Base-by-base conservation (phyloP, 1,284 basidiomycete genomes). In the Ganoderma leucocontextum region DNA sequence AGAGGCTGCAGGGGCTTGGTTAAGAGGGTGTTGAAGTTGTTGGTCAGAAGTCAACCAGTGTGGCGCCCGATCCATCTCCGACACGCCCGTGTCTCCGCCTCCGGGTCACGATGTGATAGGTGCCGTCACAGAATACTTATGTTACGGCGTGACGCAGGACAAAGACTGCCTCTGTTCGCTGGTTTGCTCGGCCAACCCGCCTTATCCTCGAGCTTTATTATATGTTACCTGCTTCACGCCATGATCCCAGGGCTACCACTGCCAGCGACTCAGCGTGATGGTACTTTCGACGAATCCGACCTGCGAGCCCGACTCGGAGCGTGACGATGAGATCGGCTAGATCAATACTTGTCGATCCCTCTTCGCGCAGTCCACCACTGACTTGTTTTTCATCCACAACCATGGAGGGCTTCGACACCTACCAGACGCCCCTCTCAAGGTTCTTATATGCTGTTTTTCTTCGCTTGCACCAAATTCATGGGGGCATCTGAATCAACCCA, bases 361-460 rank as follows among this genome's bases (percentile, higher is more conserved):
- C 25, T 42, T 53, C n/a, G 10, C 19, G n/a, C 59, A 22, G 17
- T 29, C 25, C 29, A 2, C 61, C 13, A 49, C 10, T 19, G 15
- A 42, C 17, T 29, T 25, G 41, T 9, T 49, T 36, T 29, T 62
- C 17, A 9, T 57, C 52, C 25, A 33, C 62, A 41, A 57, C 52
- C 49, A 92, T 92, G 91, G 91, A 92, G 64, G 80, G 80, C 44
- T 87, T 88, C 71, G 84, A 92, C 75, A 89, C 86, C 0, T 93
- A 93, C 73, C 91, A 93, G 76, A 92, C 91, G 0, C 92, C 91
- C 12, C 84, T 93, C 38, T 88, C 91, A 35, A 93, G 91, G 92
- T 93, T 75, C 17, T 35, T 47, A 41, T 47, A 17, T 9, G 19
- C 25, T 58, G 5, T 44, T 60, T 57, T 25, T 63, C 29, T 29